Evolutionary conservation across 345 rosid genomes (phyloP).

Genomic region (Theobroma cacao): DNA sequence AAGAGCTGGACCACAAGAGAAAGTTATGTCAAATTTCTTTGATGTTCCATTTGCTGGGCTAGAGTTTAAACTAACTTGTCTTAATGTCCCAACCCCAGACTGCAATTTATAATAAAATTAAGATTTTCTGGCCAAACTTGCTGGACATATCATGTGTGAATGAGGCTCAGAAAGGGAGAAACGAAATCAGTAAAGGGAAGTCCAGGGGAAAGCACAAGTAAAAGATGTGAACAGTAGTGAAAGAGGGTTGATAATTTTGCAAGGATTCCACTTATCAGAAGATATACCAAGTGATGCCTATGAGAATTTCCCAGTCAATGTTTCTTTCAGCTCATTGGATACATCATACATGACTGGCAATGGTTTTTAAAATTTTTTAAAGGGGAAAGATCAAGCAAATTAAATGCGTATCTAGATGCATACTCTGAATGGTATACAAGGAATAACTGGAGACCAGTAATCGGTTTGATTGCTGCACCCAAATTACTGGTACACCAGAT

Average conservation of each 20-base stretch:
- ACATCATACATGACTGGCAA: background rate
- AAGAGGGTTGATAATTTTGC: background rate
- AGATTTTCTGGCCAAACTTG: background rate
- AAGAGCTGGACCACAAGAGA: slow-evolving; percentile 56
- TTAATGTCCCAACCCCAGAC: background rate
- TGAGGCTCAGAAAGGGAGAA: background rate
- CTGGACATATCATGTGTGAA: background rate
- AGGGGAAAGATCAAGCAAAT: background rate
- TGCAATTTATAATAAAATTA: background rate
- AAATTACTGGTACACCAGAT: background rate
- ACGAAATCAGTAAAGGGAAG: background rate
- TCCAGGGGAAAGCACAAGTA: background rate
- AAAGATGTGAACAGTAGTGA: background rate
- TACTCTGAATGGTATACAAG: background rate
- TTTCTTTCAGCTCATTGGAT: background rate
- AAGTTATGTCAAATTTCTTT: slow-evolving; percentile 6
- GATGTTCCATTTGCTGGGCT: background rate
- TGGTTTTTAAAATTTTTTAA: background rate
- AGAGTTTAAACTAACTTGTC: background rate
- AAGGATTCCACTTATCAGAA: background rate
- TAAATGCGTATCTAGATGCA: background rate
- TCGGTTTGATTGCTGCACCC: background rate
- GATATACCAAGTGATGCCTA: background rate
- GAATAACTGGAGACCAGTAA: background rate
- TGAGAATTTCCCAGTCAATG: background rate